Evolutionary conservation across 148 eudicot species (phyloP), one percentile per base, ranked within the genome.

Genomic region (Fallopia convolvulus): DNA sequence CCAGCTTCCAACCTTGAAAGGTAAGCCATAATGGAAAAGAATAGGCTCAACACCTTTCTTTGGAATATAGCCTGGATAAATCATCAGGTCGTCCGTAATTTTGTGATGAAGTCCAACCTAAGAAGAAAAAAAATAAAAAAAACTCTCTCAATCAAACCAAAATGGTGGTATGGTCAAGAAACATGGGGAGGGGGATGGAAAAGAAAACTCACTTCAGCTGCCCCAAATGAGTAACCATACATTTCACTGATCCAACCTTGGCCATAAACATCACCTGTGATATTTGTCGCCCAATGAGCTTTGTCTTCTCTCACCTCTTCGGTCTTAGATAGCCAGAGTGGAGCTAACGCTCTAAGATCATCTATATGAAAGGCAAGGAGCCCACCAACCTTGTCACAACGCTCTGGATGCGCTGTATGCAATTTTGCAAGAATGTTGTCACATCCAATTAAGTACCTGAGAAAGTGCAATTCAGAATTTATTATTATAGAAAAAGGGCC

Each of bases 221-320:
- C 97, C 77, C 91, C 99, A 84, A 95, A 95, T 75, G 99, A 95
- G 86, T 95, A 95, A 44, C 99, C 99, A 74, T 95, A 95, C 99
- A 95, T 95, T 90, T 95, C 99, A 80, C 99, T 95, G 73, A 95
- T 95, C 97, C 99, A 95, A n/a, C 99, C 97, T 50, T 83, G 80
- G n/a, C 88, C 92, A 84, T 91, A 92, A 40, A 92, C 85, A 82
- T 95, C 99, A 77, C 99, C 99, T 15, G 97, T 95, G 55, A 91
- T 83, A 89, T 95, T 95, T 49, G 91, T 92, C 44, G 86, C 85
- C 97, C 97, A 95, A 48, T 95, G 99, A 76, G 90, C 94, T 85
- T 76, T 95, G 79, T 95, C 99, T 87, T 78, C 97, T 76, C 97
- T 87, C 70, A 91, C 94, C 87, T 91, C 99, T 83, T 95, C 99